Evolutionary conservation across 202 grass and related monocot species (phyloP).

Genomic region (Carex sylvatica): DNA sequence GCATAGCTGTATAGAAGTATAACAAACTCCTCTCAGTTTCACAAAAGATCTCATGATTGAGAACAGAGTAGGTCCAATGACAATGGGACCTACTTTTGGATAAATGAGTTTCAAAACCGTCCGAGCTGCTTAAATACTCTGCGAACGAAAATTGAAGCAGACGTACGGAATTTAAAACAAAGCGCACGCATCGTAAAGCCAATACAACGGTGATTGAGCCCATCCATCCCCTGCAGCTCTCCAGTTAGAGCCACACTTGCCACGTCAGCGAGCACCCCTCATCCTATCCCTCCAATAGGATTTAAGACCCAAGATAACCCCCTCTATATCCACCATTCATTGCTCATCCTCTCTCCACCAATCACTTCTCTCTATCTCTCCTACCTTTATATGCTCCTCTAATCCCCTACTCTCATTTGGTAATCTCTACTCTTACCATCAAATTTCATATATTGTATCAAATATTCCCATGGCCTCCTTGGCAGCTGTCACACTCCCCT

Average conservation of each 20-base stretch:
- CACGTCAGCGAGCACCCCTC: background rate
- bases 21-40: background rate
- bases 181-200: no score
- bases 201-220: no score
- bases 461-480: slow-evolving; percentile 48
- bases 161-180: no score
- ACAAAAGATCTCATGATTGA: background rate
- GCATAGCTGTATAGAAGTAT: no score
- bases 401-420: background rate
- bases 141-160: no score
- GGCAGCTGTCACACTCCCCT: slow-evolving; percentile 53
- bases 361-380: background rate
- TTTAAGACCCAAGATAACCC: slow-evolving; percentile 23
- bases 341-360: slow-evolving; percentile 21
- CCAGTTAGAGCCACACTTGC: slow-evolving; percentile 8
- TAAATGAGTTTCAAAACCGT: no score
- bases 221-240: background rate
- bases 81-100: no score
- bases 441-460: background rate
- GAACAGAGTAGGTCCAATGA: no score
- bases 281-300: slow-evolving; percentile 32
- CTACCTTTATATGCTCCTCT: slow-evolving; percentile 24
- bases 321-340: slow-evolving; percentile 23
- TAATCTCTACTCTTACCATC: background rate
- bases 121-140: no score